Conservation (phyloP, 495 filamentous ascomycete species). For the Podospora didyma region DNA sequence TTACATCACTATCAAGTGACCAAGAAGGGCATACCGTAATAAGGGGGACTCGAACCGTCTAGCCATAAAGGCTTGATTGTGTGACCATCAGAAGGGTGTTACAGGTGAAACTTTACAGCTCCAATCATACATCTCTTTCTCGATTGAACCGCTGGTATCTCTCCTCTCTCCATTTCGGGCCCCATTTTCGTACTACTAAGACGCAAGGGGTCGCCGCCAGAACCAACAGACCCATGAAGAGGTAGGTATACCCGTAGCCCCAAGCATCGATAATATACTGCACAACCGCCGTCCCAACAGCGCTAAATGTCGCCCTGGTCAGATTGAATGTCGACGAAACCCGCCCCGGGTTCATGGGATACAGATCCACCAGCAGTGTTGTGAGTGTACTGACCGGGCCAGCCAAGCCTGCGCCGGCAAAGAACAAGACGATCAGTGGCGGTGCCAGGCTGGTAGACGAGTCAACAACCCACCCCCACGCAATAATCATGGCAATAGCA, state of each 20-base stretch:
- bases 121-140: too few relatives aligned
- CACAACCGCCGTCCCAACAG: constrained; percentile 5
- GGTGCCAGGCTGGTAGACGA: constrained; percentile 32
- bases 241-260: constrained; percentile 12
- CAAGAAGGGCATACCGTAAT: too few relatives aligned
- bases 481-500: constrained; percentile 37
- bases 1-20: too few relatives aligned
- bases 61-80: too few relatives aligned
- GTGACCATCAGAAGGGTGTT: neutral
- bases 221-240: constrained; percentile 12
- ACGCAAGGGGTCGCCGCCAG: constrained; percentile 8
- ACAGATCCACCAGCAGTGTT: constrained; percentile 12
- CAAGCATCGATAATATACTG: constrained; percentile 13
- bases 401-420: constrained; percentile 23
- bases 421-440: constrained; percentile 49
- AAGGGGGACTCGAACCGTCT: too few relatives aligned
- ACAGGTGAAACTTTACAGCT: neutral
- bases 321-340: constrained; percentile 13
- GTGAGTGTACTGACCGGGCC: constrained; percentile 9
- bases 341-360: constrained; percentile 11
- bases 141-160: constrained; percentile 3
- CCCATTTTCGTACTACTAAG: constrained; percentile 4
- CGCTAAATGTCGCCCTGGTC: constrained; percentile 8
- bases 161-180: constrained; percentile 14
- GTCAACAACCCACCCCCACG: constrained; percentile 51